phyloP scores from a whole-genome alignment of 345 rosid species.

The Hypericum perforatum region DNA sequence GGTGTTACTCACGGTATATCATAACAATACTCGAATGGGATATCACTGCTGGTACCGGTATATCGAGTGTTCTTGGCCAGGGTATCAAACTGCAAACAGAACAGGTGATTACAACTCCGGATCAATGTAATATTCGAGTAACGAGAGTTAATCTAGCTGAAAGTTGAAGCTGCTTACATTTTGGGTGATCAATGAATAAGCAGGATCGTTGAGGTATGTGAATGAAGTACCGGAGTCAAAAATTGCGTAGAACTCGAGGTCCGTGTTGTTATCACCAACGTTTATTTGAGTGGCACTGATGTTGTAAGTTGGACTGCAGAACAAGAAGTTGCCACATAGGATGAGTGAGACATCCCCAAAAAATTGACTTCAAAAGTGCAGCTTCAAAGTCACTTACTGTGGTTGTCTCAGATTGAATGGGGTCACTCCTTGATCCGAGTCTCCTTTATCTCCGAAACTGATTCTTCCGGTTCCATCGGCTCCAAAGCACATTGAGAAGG shows the following conservation, averaged over 20 bases:
- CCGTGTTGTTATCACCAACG: conserved; percentile 46
- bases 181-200: conserved; percentile 43
- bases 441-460: conserved; percentile 82
- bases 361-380: not conserved
- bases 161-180: conserved; percentile 35
- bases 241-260: conserved; percentile 50
- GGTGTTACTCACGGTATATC: conserved; percentile 46
- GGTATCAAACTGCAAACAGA: conserved; percentile 54
- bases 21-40: conserved; percentile 75
- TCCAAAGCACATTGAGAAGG: conserved; percentile 91
- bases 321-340: conserved; percentile 3
- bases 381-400: conserved; percentile 57
- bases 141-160: not conserved
- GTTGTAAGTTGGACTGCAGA: conserved; percentile 64
- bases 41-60: conserved; percentile 45
- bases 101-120: conserved; percentile 5
- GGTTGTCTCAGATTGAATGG: conserved; percentile 64
- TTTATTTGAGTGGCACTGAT: conserved; percentile 52
- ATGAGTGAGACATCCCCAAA: conserved; percentile 3
- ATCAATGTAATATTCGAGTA: too few species aligned
- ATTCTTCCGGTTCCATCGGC: conserved; percentile 76
- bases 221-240: conserved; percentile 89
- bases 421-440: conserved; percentile 75
- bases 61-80: conserved; percentile 51
- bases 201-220: conserved; percentile 58